Percentiles rank a stretch among this genome's conserved stretches.
These are phyloP conservation scores for Golubevia sp. DNA, from an alignment of 1,284 basidiomycete genomes.

Conservation along the genomic window DNA sequence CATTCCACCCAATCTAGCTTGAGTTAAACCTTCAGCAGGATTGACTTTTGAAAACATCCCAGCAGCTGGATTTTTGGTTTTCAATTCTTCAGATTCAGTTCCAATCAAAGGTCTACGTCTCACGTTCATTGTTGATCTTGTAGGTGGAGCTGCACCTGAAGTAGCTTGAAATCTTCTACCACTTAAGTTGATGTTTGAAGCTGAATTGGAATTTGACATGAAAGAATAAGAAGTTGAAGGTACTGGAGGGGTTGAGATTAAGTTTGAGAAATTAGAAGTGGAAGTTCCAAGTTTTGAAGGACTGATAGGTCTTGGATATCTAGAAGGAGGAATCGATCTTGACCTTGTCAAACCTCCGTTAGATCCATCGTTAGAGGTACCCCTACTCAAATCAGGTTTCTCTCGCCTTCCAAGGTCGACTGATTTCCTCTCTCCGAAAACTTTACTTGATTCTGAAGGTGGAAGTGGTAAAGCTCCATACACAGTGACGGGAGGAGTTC, in stretches of 20 bases:
- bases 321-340: not conserved
- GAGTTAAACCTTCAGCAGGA: no score
- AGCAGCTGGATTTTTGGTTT: slow-evolving; percentile 22
- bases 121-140: slow-evolving; percentile 16
- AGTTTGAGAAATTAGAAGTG: no score
- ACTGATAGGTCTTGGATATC: not conserved
- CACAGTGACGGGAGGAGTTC: not conserved
- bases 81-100: not conserved
- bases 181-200: not conserved
- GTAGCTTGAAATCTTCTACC: slow-evolving; percentile 25
- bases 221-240: not conserved
- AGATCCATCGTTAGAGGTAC: no score
- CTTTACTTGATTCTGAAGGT: not conserved
- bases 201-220: not conserved
- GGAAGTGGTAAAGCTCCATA: not conserved
- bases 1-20: slow-evolving; percentile 27
- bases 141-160: slow-evolving; percentile 33
- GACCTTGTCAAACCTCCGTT: no score
- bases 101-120: not conserved
- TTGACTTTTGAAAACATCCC: slow-evolving; percentile 18
- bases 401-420: no score
- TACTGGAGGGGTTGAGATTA: no score
- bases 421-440: no score
- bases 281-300: not conserved
- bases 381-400: not conserved